These are phyloP conservation scores for Termitomyces sp. DNA, from an alignment of 768 basidiomycete genomes.

Conservation along the genomic window DNA sequence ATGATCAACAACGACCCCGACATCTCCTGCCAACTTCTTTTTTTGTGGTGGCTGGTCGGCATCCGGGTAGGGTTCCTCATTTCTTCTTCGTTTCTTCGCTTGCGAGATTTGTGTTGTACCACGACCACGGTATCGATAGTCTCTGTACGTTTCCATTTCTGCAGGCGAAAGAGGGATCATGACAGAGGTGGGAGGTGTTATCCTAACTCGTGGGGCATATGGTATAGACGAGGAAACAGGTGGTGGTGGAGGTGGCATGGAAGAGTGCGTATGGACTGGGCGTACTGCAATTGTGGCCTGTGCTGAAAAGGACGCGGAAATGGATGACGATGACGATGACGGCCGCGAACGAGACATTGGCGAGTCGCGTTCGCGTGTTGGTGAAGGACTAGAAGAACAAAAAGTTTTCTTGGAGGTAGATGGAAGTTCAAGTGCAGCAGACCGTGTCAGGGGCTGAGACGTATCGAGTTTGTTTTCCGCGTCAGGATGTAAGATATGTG, in stretches of 20 bases:
- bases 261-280: slow-evolving; percentile 16
- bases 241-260: slow-evolving; percentile 26
- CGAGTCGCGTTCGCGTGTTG: slow-evolving; percentile 22
- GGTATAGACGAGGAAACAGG: slow-evolving; percentile 37
- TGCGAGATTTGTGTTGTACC: slow-evolving; percentile 44
- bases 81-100: slow-evolving; percentile 18
- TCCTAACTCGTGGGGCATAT: slow-evolving; percentile 59
- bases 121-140: slow-evolving; percentile 49
- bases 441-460: slow-evolving; percentile 24
- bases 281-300: slow-evolving; percentile 5
- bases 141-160: slow-evolving; percentile 56
- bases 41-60: slow-evolving; percentile 35
- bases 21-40: slow-evolving; percentile 62
- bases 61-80: slow-evolving; percentile 30
- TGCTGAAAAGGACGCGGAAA: slow-evolving; percentile 14
- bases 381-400: slow-evolving; percentile 19
- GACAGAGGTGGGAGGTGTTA: slow-evolving; percentile 55
- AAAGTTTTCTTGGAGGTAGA: slow-evolving; percentile 15
- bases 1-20: slow-evolving; percentile 69
- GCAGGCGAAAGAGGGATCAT: slow-evolving; percentile 57
- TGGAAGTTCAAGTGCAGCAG: slow-evolving; percentile 10
- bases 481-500: slow-evolving; percentile 34
- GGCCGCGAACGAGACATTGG: slow-evolving; percentile 25
- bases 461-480: slow-evolving; percentile 26
- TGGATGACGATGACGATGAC: slow-evolving; percentile 32